A percentile compares a stretch with the other conserved stretches of the same genome.
Conservation (phyloP, 345 rosid genomes). For the Salix purpurea region DNA sequence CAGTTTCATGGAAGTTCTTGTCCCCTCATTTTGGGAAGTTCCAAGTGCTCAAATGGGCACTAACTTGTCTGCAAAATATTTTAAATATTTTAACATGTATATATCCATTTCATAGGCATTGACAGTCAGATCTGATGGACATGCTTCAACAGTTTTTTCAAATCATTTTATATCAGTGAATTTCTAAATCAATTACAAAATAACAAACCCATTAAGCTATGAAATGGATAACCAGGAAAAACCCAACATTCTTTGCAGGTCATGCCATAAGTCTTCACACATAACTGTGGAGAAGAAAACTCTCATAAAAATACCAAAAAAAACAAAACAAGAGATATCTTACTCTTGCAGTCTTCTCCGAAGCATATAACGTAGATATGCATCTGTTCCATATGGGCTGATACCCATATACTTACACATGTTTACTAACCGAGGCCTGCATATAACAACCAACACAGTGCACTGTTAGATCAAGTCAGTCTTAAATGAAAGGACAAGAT, state of each 20-base stretch:
- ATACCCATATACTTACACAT: conserved; percentile 99
- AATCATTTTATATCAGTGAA: not conserved
- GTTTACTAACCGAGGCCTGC: conserved; percentile 87
- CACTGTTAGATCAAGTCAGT: not conserved
- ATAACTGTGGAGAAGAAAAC: not conserved
- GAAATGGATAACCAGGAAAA: not conserved
- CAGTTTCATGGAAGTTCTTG: not conserved
- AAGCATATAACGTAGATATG: conserved; percentile 90
- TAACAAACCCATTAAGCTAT: not conserved
- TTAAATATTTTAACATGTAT: not conserved
- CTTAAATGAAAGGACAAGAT: not conserved
- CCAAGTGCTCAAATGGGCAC: not conserved
- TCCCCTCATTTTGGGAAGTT: not conserved
- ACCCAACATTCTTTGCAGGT: not conserved
- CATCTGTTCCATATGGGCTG: conserved; percentile 91
- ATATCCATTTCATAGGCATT: not conserved
- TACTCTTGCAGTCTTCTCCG: conserved; percentile 84
- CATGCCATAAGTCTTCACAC: not conserved
- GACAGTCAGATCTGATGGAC: not conserved
- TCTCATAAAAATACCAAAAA: not conserved
- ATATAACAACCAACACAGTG: conserved; percentile 18
- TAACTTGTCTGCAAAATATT: not conserved
- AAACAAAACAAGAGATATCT: conserved; percentile 23
- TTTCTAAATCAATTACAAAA: conserved; percentile 6
- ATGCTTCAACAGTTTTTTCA: not conserved